phyloP scores from a whole-genome alignment of 2,329 filamentous ascomycete genomes.

The Ophiostoma montium region DNA sequence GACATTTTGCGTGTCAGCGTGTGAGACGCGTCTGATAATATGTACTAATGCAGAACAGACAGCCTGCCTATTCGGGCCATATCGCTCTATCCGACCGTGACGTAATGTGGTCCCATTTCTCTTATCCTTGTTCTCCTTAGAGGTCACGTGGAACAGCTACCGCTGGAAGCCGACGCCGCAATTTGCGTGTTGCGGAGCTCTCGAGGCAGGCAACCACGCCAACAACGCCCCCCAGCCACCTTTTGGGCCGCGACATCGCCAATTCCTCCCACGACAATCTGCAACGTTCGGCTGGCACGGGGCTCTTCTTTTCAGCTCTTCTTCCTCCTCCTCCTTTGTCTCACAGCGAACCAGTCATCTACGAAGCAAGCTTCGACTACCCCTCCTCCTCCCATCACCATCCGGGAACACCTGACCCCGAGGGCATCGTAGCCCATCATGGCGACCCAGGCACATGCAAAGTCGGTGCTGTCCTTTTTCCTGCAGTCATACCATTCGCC shows the following conservation, averaged over 20 bases:
- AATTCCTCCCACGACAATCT: not conserved
- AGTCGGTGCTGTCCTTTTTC: conserved; percentile 4
- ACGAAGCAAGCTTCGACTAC: too few species aligned
- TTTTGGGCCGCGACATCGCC: conserved; percentile 2
- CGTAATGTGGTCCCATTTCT: not conserved
- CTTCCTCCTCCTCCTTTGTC: too few species aligned
- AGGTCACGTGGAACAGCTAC: too few species aligned
- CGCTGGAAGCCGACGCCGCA: conserved; percentile 6
- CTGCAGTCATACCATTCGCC: not conserved
- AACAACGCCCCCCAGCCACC: conserved; percentile 4
- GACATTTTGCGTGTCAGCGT: too few species aligned
- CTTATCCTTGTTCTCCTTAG: too few species aligned
- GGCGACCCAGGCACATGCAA: conserved; percentile 13
- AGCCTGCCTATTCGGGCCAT: conserved; percentile 2
- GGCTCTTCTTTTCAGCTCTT: not conserved
- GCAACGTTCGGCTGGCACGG: not conserved
- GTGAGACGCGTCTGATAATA: too few species aligned
- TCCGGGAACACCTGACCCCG: conserved; percentile 3
- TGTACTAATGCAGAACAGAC: too few species aligned
- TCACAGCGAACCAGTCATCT: too few species aligned
- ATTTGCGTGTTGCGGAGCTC: conserved; percentile 10
- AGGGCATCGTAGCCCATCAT: conserved; percentile 8
- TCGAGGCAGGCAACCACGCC: conserved; percentile 1
- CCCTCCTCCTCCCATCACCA: not conserved
- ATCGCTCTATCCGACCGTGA: not conserved